Evolutionary conservation across 345 rosid genomes (phyloP).

Genomic region (Linum trigynum): DNA sequence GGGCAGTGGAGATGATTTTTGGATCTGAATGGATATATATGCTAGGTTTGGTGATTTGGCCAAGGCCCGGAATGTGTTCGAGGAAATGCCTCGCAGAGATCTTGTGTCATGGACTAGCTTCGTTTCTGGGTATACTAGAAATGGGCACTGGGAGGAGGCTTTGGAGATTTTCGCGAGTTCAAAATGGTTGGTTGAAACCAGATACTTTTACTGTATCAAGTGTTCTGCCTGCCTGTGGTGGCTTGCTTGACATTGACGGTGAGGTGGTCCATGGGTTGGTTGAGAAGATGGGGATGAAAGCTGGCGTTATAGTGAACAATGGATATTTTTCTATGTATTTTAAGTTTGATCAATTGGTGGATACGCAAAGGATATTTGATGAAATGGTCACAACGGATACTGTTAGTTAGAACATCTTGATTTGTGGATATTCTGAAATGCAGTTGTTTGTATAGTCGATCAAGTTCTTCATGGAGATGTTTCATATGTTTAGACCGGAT

Average conservation of each 20-base stretch:
- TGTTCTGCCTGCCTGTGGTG: constrained; percentile 54
- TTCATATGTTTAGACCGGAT: constrained; percentile 40
- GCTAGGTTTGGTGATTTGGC: constrained; percentile 37
- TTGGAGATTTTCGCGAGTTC: constrained; percentile 22
- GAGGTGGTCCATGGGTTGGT: constrained; percentile 37
- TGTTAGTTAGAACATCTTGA: constrained; percentile 52
- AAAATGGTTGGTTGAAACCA: constrained; percentile 27
- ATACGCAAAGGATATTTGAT: constrained; percentile 41
- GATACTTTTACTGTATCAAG: constrained; percentile 51
- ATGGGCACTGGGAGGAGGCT: constrained; percentile 40
- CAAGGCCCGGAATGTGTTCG: constrained; percentile 45
- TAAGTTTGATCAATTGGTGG: constrained; percentile 29
- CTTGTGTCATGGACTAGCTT: constrained; percentile 57
- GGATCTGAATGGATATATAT: constrained; percentile 54
- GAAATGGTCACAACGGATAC: constrained; percentile 41
- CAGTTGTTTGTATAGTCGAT: constrained; percentile 36
- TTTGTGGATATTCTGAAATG: constrained; percentile 44
- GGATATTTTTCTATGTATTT: constrained; percentile 56
- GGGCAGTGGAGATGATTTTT: constrained; percentile 30
- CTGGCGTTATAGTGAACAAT: constrained; percentile 35
- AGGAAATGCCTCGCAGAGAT: constrained; percentile 44
- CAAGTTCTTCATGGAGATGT: constrained; percentile 30
- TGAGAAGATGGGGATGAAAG: constrained; percentile 37
- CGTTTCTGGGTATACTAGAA: constrained; percentile 48
- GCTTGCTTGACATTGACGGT: constrained; percentile 34